phyloP scores from a whole-genome alignment of 331 rosid genomes.

The Saraca asoca region DNA sequence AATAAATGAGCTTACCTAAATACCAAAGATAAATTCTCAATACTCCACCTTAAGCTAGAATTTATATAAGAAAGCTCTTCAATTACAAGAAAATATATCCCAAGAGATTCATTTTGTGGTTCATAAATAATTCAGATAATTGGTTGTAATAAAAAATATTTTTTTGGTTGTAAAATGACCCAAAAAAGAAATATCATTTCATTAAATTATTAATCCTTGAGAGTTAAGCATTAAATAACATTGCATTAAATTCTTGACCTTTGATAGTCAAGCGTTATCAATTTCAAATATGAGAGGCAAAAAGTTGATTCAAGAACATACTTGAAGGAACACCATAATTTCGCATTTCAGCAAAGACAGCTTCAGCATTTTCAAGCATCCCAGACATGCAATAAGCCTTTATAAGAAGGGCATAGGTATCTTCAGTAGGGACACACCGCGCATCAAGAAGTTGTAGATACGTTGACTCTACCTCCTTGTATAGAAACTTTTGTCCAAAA shows the following conservation, averaged over 20 bases:
- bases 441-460: conserved; percentile 83
- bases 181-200: too few relatives aligned
- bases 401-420: conserved; percentile 88
- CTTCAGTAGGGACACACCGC: conserved; percentile 82
- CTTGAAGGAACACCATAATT: conserved; percentile 71
- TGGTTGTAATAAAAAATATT: too few relatives aligned
- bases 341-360: conserved; percentile 80
- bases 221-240: too few relatives aligned
- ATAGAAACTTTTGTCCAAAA: conserved; percentile 67
- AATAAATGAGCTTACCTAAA: too few relatives aligned
- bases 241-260: too few relatives aligned
- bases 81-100: conserved; percentile 4
- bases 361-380: conserved; percentile 72
- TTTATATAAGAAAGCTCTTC: background rate
- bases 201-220: too few relatives aligned
- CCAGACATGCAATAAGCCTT: conserved; percentile 84
- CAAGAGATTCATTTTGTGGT: too few relatives aligned
- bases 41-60: too few relatives aligned
- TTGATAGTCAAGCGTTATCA: conserved; percentile 4
- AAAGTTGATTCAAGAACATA: conserved; percentile 44
- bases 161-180: too few relatives aligned
- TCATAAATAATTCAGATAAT: too few relatives aligned
- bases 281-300: conserved; percentile 12
- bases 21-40: too few relatives aligned
- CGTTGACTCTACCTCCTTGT: conserved; percentile 73